Evolutionary conservation across 352 stramenopile genomes (phyloP).

Genomic region (Pythium oligandrum): DNA sequence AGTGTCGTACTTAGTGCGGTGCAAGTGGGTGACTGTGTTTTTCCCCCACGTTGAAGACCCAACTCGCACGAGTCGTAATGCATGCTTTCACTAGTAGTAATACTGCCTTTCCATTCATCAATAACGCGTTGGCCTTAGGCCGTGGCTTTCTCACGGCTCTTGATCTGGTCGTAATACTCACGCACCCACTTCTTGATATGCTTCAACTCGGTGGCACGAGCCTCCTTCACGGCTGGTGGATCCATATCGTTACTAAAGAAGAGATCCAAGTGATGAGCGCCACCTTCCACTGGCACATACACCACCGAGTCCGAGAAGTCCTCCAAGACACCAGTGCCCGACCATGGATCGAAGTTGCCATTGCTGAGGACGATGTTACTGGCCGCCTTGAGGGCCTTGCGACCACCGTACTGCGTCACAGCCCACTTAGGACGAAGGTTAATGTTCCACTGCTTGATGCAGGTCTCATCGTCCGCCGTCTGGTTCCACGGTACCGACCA

Average conservation of each 20-base stretch:
- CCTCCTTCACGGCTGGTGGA: slow-evolving; percentile 58
- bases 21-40: too few relatives aligned
- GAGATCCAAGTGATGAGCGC: slow-evolving; percentile 88
- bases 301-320: slow-evolving; percentile 67
- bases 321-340: slow-evolving; percentile 78
- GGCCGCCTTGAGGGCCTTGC: slow-evolving; percentile 48
- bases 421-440: slow-evolving; percentile 59
- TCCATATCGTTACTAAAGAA: slow-evolving; percentile 89
- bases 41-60: too few relatives aligned
- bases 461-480: slow-evolving; percentile 55
- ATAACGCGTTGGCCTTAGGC: too few relatives aligned
- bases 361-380: slow-evolving; percentile 96
- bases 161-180: slow-evolving; percentile 22
- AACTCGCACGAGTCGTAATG: too few relatives aligned
- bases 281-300: slow-evolving; percentile 56
- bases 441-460: slow-evolving; percentile 58
- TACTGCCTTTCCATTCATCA: too few relatives aligned
- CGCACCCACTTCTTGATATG: slow-evolving; percentile 82
- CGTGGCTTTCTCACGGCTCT: slow-evolving; percentile 5
- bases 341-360: slow-evolving; percentile 93
- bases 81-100: too few relatives aligned
- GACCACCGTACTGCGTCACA: slow-evolving; percentile 64
- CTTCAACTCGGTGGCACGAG: slow-evolving; percentile 63
- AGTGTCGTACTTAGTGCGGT: too few relatives aligned
- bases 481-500: slow-evolving; percentile 65